Base-by-base conservation (phyloP, 108 stramenopile species). In the Pelagomonas calceolata region DNA sequence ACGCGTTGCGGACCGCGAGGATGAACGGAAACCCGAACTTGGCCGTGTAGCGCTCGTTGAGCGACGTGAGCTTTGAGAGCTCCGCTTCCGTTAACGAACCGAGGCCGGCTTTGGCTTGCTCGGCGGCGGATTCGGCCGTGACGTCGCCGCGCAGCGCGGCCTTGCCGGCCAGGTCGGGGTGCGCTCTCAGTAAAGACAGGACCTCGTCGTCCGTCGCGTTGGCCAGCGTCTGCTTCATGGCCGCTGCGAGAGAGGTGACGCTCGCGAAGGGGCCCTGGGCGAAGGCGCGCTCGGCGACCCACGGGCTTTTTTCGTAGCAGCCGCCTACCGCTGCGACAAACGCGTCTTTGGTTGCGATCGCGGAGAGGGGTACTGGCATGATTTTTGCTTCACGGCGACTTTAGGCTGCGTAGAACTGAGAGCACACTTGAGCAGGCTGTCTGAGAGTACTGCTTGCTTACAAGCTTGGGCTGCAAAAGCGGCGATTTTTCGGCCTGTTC, bases 21-120 rank as follows among this genome's bases (percentile, higher is more conserved):
- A 93, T 91, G 73, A 93, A 93, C 0, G 90, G 90, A 66, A 90
- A 88, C 0, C 76, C 76, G 71, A 88, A 90, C 72, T 86, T 90
- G 5, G 67, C 34, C 46, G 77, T 80, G 82, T 93, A 93, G 16
- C 63, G 68, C 0, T 72, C 76, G 74, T 93, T 93, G 75, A 84
- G 66, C 34, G 37, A 18, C 5, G 34, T 73, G 74, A 93, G 91
- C 43, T 71, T 71, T 21, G 43, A 73, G 32, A 85, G 67, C 76
- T 93, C 90, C 15, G 80, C 80, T 5, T 73, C 66, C n/a, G 86
- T 86, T 51, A 93, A 76, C 16, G 86, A 69, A 34, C 84, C 82
- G 30, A 93, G 77, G 0, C 89, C 89, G 12, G 90, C 86, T 34
- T 76, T 78, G 34, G 80, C 73, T 78, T 93, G 92, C 72, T 93